Evolutionary conservation across 805 yeast genomes (phyloP).

Genomic region (Alloascoidea africana): DNA sequence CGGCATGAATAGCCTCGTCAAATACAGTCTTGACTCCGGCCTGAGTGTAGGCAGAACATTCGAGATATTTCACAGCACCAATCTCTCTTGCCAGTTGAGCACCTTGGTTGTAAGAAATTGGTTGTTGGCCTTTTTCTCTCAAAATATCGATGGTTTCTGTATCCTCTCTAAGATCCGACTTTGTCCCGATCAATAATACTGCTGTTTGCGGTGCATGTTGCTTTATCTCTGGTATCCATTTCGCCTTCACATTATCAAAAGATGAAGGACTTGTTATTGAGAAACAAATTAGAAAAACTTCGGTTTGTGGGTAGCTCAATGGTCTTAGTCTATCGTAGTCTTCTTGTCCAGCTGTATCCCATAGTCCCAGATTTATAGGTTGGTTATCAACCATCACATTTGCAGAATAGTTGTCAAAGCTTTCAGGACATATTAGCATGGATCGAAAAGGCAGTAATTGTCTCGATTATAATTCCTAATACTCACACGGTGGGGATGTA

Average conservation of each 20-base stretch:
- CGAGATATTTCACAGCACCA: constrained; percentile 62
- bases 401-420: constrained; percentile 80
- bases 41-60: constrained; percentile 86
- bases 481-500: constrained; percentile 74
- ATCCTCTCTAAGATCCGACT: constrained; percentile 73
- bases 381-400: constrained; percentile 71
- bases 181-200: constrained; percentile 75
- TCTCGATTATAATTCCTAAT: too few relatives aligned
- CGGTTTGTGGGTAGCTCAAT: constrained; percentile 83
- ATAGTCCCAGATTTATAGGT: constrained; percentile 70
- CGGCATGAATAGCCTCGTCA: constrained; percentile 66
- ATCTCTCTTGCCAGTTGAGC: constrained; percentile 49
- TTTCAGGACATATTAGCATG: constrained; percentile 5
- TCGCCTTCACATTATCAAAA: constrained; percentile 64
- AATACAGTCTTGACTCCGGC: constrained; percentile 75
- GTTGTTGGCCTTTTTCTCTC: constrained; percentile 43
- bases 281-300: constrained; percentile 74
- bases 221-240: constrained; percentile 77
- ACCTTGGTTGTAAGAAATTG: constrained; percentile 51
- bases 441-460: constrained; percentile 3
- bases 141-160: constrained; percentile 53
- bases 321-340: constrained; percentile 87
- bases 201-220: constrained; percentile 67
- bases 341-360: constrained; percentile 96
- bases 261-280: constrained; percentile 72